Percentiles rank a stretch among this genome's conserved stretches.
Evolutionary conservation across 73 alveolate species (phyloP).

Genomic region (Urostyla sp.): DNA sequence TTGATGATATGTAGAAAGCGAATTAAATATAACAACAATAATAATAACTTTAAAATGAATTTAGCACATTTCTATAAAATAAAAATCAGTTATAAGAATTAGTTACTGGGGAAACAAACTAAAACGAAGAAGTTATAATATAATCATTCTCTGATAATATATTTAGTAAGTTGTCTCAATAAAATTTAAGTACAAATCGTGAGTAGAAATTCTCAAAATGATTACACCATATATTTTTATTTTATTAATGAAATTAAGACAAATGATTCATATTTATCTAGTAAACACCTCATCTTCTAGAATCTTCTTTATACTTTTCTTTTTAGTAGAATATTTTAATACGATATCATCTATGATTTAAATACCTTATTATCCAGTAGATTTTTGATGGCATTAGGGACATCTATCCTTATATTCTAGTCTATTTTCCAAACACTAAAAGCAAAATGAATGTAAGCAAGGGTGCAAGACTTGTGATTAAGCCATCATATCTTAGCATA

Average conservation of each 20-base stretch:
- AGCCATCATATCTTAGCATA: constrained; percentile 23
- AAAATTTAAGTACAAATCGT: too few relatives aligned
- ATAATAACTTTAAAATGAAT: too few relatives aligned
- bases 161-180: too few relatives aligned
- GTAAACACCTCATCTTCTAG: constrained; percentile 1
- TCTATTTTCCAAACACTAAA: constrained; percentile 20
- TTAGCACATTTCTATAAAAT: too few relatives aligned
- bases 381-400: constrained; percentile 25
- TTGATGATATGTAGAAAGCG: too few relatives aligned
- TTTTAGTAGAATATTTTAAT: constrained; percentile 19
- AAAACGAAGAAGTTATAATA: too few relatives aligned
- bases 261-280: neutral
- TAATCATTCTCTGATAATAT: too few relatives aligned
- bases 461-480: neutral
- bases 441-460: constrained; percentile 32
- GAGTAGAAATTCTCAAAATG: too few relatives aligned
- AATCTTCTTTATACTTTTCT: neutral
- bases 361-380: neutral
- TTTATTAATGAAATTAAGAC: neutral
- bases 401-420: constrained; percentile 49
- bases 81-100: too few relatives aligned
- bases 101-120: too few relatives aligned
- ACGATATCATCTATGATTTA: neutral
- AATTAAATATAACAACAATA: too few relatives aligned
- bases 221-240: neutral